Evolutionary conservation across 495 filamentous ascomycete species (phyloP), one percentile per base, ranked within the genome.

Genomic region (Cryomyces antarcticus): DNA sequence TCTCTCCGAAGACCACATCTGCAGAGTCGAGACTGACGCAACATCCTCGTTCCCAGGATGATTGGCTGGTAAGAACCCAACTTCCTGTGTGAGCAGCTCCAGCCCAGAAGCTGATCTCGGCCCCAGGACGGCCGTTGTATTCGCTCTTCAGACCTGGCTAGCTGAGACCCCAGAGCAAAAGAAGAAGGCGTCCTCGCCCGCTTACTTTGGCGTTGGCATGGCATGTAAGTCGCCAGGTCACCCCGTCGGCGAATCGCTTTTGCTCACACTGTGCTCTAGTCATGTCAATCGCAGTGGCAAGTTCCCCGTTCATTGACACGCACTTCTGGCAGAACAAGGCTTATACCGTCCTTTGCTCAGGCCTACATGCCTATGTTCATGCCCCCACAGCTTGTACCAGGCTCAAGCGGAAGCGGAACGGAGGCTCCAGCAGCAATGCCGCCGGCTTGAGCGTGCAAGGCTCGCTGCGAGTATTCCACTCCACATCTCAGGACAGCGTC

Each of bases 291-390:
- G 61, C 67, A 47, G 79, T 89, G 34, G 75, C 74, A 65, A 55
- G 69, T 67, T 12, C 40, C 30, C 28, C 28, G 24, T 39, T 41
- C 30, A 37, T 27, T 30, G 11, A n/a, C 1, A 36, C 7, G 30
- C 10, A 27, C 11, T 24, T 6, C 30, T 5, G 24, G 31, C 34
- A n/a, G 38, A 35, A 41, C 37, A 42, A 38, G 31, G 33, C 39
- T 31, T 17, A 30, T 43, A 9, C 28, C 30, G 31, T 13, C n/a
- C 35, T 9, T 12, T 7, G 12, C 29, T 36, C 53, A 75, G 72
- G 80, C 80, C 41, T 93, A 93, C 57, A 70, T 93, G 49, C 82
- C 80, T 11, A 62, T 93, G 44, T 92, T 93, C 63, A 58, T 93
- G 44, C 85, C 83, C 6, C 58, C 58, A 33, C 72, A 71, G 3